These are phyloP conservation scores for Adansonia rubrostipa DNA, from an alignment of 441 rosid genomes.

Conservation along the genomic window DNA sequence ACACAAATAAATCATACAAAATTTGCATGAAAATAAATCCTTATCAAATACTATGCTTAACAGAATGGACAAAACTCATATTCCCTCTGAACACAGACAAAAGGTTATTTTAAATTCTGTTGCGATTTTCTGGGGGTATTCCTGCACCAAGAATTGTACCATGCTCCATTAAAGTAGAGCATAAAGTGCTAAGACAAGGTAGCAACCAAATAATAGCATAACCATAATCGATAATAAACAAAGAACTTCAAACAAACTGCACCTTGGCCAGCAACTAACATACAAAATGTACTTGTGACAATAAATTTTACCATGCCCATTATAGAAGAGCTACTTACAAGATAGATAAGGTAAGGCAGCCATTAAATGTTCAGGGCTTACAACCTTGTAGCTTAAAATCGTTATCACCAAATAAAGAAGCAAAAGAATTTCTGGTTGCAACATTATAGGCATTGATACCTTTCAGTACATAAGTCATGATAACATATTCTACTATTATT, in stretches of 20 bases:
- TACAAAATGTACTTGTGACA: background rate
- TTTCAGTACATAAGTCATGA: constrained; percentile 11
- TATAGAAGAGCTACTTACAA: background rate
- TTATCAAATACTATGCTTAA: background rate
- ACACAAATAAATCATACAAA: constrained; percentile 11
- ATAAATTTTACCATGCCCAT: constrained; percentile 2
- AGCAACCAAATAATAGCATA: constrained; percentile 17
- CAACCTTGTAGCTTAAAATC: constrained; percentile 1
- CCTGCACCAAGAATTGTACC: background rate
- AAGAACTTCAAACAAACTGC: background rate
- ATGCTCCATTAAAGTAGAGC: constrained; percentile 15
- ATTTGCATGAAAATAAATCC: constrained; percentile 2
- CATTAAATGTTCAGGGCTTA: background rate
- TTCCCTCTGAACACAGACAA: background rate
- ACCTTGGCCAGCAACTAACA: background rate
- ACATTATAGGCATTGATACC: background rate
- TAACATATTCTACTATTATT: background rate
- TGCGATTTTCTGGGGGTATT: background rate
- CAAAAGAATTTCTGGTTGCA: background rate
- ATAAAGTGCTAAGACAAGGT: background rate
- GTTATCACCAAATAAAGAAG: constrained; percentile 15
- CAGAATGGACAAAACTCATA: constrained; percentile 11
- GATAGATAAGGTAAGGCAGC: background rate
- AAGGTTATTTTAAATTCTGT: background rate
- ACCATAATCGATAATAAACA: background rate